phyloP scores from a whole-genome alignment of 176 grass and related monocot genomes.

The Cenchrus fungigraminus region DNA sequence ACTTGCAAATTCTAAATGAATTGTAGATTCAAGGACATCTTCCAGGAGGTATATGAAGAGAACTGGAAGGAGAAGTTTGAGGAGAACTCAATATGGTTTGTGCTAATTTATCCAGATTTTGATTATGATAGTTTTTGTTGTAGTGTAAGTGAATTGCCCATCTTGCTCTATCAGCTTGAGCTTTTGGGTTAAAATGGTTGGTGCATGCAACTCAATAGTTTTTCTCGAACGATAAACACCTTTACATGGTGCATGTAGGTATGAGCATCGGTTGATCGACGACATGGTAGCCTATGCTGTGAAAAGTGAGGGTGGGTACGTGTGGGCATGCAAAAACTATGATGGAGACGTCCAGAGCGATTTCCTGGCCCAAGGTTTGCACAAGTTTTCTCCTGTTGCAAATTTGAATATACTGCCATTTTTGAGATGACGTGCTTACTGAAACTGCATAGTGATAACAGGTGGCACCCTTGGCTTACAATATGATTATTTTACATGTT shows the following conservation, averaged over 20 bases:
- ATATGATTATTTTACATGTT: slow-evolving; percentile 1
- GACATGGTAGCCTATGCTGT: slow-evolving; percentile 99
- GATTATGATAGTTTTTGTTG: not conserved
- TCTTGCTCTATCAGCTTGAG: too few species aligned
- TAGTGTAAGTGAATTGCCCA: too few species aligned
- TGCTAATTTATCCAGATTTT: slow-evolving; percentile 37
- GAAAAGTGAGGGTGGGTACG: slow-evolving; percentile 97
- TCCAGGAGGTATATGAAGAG: slow-evolving; percentile 89
- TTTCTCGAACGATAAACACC: not conserved
- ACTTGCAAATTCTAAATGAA: slow-evolving; percentile 30
- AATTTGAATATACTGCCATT: not conserved
- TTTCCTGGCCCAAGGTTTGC: slow-evolving; percentile 90
- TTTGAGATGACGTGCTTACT: not conserved
- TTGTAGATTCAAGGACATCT: slow-evolving; percentile 95
- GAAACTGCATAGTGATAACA: slow-evolving; percentile 31
- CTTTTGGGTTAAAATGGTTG: too few species aligned
- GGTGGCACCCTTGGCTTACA: not conserved
- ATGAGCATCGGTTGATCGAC: slow-evolving; percentile 97
- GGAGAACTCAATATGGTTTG: slow-evolving; percentile 82
- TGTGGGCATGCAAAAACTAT: slow-evolving; percentile 99
- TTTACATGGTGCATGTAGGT: slow-evolving; percentile 58
- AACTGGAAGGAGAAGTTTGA: slow-evolving; percentile 90
- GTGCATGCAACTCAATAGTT: too few species aligned
- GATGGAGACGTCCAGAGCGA: slow-evolving; percentile 99
- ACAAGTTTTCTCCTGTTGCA: slow-evolving; percentile 23